Base-by-base conservation (phyloP, 2,329 filamentous ascomycete species). In the Penicillium italicum region DNA sequence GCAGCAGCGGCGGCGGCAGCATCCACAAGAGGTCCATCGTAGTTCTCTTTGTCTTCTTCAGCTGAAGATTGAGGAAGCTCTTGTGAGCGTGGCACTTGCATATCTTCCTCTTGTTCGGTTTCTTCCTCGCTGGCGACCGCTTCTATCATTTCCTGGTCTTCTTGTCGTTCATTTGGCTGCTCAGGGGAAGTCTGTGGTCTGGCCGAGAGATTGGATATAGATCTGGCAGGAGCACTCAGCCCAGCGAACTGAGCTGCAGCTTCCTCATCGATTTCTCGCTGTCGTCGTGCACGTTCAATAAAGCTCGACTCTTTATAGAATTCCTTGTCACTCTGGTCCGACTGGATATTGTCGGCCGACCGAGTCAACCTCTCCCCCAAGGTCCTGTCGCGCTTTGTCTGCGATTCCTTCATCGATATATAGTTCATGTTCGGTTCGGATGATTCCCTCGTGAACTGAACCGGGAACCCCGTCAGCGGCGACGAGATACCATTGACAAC, bases 31-130 rank as follows among this genome's bases (percentile, higher is more conserved):
- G 61, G 62, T 40, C 65, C 68, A 28, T 72, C 64, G 51, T 72
- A 70, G 47, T 79, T 79, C 60, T 79, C 77, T 60, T 80, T 79
- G 56, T 79, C 73, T 55, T 79, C 77, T 37, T 78, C 76, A 10
- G 65, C 67, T 11, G 72, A 66, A 14, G 66, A 62, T 41, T 67
- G 61, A 22, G 57, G 61, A 20, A 54, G 47, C 5, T 68, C 64
- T 45, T 71, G 71, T 40, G 69, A 69, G 42, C 63, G 65, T 11
- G 61, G 62, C 0, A 69, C 60, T 38, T 67, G 64, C 26, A 65
- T 60, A 36, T 75, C 69, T 40, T 78, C 76, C 56, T 79, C 77
- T 53, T 76, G 73, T 53, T 79, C 77, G 0, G 77, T 79, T 61
- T 79, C 77, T 53, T 75, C 76, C 62, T 79, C 73, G 24, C 72